These are phyloP conservation scores for Fusarium burgessii DNA, from an alignment of 2,329 filamentous ascomycete species.

Conservation along the genomic window DNA sequence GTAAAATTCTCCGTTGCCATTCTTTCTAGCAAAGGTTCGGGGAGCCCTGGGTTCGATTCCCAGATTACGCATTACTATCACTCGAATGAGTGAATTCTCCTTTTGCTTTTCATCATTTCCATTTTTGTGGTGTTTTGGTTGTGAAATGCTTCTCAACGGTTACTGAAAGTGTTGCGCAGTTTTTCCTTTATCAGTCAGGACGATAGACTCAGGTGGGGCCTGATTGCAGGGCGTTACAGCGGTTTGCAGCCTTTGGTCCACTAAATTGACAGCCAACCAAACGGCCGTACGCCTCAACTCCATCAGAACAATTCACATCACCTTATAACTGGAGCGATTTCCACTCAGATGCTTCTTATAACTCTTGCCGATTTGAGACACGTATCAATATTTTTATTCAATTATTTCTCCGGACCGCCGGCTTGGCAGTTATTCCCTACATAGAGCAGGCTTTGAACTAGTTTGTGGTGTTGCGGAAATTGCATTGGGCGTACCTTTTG, in stretches of 20 bases:
- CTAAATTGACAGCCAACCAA: not conserved
- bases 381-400: too few species aligned
- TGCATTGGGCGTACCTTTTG: too few species aligned
- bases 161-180: too few species aligned
- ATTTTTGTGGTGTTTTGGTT: not conserved
- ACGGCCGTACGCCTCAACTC: too few species aligned
- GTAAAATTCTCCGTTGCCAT: conserved; percentile 6
- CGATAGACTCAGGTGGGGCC: not conserved
- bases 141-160: not conserved
- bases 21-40: not conserved
- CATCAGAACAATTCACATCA: too few species aligned
- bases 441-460: too few species aligned
- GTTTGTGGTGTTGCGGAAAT: too few species aligned
- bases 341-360: too few species aligned
- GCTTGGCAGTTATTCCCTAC: too few species aligned
- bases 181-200: not conserved
- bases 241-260: not conserved
- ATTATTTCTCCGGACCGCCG: too few species aligned
- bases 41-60: conserved; percentile 3
- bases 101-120: rapidly evolving
- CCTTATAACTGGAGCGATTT: too few species aligned
- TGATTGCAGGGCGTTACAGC: not conserved
- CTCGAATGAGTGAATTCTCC: rapidly evolving
- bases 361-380: too few species aligned
- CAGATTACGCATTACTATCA: not conserved